Percentiles rank a stretch among this genome's conserved stretches.
These are phyloP conservation scores for Sporobolomyces roseus DNA, from an alignment of 768 basidiomycete species.

Conservation along the genomic window DNA sequence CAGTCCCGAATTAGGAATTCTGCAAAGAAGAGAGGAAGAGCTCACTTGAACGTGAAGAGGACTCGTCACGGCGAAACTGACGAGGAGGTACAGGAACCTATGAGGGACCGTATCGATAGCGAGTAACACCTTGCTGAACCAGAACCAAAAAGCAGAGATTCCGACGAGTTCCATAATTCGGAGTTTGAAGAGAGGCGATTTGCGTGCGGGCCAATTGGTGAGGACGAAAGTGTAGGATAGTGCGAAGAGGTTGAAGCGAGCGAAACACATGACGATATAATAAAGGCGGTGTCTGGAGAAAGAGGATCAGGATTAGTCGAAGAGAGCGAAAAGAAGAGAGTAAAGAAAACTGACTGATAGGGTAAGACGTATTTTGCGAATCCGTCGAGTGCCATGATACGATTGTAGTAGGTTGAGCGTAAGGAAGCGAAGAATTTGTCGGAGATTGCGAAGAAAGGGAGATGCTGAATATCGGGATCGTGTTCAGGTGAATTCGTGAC, in stretches of 20 bases:
- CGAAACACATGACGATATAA: constrained; percentile 83
- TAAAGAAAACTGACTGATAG: constrained; percentile 62
- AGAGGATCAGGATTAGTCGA: background rate
- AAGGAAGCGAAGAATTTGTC: constrained; percentile 77
- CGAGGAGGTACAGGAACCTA: constrained; percentile 67
- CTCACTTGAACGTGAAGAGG: constrained; percentile 90
- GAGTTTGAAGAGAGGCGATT: constrained; percentile 61
- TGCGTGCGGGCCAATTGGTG: constrained; percentile 55
- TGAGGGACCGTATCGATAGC: constrained; percentile 69
- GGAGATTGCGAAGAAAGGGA: constrained; percentile 93
- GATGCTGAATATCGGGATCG: constrained; percentile 59
- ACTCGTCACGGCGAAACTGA: constrained; percentile 79
- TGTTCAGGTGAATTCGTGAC: constrained; percentile 97
- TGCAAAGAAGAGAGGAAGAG: constrained; percentile 47
- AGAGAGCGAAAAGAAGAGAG: background rate
- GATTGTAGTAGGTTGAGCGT: constrained; percentile 93
- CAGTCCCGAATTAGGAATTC: too few species aligned
- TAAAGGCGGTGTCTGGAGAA: constrained; percentile 70
- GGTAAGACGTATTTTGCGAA: constrained; percentile 64
- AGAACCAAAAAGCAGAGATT: constrained; percentile 78
- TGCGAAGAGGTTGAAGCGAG: constrained; percentile 89
- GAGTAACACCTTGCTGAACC: constrained; percentile 70
- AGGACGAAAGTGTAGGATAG: constrained; percentile 75
- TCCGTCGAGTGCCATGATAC: constrained; percentile 72
- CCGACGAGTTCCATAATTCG: constrained; percentile 66